Percentiles rank a stretch among this genome's conserved stretches.
Evolutionary conservation across 257 asterid genomes (phyloP).

Genomic region (Solanum chilense): DNA sequence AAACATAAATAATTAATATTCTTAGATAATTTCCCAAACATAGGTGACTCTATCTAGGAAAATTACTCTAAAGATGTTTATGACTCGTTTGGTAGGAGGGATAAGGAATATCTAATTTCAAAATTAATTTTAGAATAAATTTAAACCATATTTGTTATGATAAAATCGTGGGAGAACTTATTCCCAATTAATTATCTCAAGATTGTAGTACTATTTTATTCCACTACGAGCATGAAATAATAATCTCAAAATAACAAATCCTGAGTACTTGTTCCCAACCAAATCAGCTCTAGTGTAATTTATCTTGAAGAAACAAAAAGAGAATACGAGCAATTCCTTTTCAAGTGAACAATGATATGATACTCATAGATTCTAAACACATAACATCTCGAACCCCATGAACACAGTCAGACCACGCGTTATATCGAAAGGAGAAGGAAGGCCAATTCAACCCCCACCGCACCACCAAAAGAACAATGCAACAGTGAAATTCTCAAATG

Average conservation of each 20-base stretch:
- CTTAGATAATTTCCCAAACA: no score
- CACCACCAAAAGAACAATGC: background rate
- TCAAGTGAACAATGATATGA: background rate
- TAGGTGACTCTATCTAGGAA: no score
- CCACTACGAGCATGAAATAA: accelerated
- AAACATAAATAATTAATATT: no score
- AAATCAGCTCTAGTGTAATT: background rate
- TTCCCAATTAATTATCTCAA: accelerated
- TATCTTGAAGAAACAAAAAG: background rate
- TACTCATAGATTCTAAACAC: background rate
- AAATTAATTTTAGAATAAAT: background rate
- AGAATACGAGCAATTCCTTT: background rate
- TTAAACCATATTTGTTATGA: accelerated
- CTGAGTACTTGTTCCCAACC: background rate
- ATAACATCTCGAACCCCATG: background rate
- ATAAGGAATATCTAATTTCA: background rate
- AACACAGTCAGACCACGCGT: background rate
- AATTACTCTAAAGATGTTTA: background rate
- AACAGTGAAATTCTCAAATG: background rate
- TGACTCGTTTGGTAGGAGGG: no score
- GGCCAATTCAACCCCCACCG: background rate
- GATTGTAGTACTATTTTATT: no score
- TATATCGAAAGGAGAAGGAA: background rate
- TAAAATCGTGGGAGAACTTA: no score
- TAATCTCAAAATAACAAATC: no score